Percentiles rank a stretch among this genome's conserved stretches.
Conservation (phyloP, 305 asterid species). For the Fraxinus velutina region DNA sequence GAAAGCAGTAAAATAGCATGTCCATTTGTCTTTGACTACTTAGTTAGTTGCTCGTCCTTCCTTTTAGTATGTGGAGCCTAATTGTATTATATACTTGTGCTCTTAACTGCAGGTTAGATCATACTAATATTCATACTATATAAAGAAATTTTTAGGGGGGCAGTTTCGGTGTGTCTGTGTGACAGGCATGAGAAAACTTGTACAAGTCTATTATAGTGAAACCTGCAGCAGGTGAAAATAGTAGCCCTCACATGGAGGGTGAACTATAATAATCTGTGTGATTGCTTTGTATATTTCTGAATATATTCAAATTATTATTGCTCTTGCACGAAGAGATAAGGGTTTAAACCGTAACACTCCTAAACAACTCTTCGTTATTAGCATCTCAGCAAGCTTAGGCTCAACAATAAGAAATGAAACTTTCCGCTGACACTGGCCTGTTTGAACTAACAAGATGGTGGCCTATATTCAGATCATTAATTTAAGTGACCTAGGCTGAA, state of each 20-base stretch:
- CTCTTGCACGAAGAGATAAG: neutral
- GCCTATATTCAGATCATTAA: neutral
- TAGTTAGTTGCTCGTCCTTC: neutral
- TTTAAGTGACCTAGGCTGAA: neutral
- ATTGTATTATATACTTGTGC: neutral
- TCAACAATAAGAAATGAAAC: neutral
- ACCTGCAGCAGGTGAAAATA: neutral
- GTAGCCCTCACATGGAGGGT: neutral
- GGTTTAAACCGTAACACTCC: neutral
- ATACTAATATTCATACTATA: neutral
- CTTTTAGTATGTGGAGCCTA: neutral
- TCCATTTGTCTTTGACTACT: neutral
- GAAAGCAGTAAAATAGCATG: neutral
- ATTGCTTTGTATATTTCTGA: neutral
- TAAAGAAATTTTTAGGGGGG: neutral
- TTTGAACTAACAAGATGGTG: neutral
- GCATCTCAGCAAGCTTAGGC: neutral
- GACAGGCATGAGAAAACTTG: neutral
- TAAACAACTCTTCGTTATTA: neutral
- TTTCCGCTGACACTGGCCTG: neutral
- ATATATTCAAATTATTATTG: neutral
- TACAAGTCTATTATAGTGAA: neutral
- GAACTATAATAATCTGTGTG: neutral
- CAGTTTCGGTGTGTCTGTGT: neutral
- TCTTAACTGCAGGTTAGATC: neutral